Evolutionary conservation across 164 flowering plant genomes (phyloP).

Genomic region (Pachysandra terminalis): DNA sequence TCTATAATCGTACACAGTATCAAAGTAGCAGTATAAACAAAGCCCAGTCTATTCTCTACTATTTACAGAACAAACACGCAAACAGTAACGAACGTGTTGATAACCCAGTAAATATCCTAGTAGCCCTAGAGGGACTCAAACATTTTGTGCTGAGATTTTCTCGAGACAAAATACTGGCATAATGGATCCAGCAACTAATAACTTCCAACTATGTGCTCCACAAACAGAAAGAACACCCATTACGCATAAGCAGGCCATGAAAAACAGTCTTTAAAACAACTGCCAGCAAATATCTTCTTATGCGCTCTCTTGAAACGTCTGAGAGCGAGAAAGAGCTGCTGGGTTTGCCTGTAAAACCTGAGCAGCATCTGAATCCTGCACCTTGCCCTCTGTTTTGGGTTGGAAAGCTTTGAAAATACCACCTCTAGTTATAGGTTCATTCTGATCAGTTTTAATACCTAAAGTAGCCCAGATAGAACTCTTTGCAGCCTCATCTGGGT

Average conservation of each 20-base stretch:
- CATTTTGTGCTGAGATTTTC: neutral
- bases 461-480: constrained; percentile 40
- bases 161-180: neutral
- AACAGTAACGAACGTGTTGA: neutral
- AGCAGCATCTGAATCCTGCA: constrained; percentile 17
- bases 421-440: constrained; percentile 19
- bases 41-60: constrained; percentile 7
- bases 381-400: constrained; percentile 21
- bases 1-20: constrained; percentile 1
- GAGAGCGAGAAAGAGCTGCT: constrained; percentile 48
- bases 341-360: constrained; percentile 44
- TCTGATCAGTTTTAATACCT: constrained; percentile 34
- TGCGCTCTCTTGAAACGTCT: constrained; percentile 44
- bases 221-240: constrained; percentile 1
- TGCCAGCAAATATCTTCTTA: neutral
- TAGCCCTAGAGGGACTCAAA: constrained; percentile 1
- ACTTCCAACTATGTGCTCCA: neutral
- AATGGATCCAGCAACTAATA: neutral
- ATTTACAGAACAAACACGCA: constrained; percentile 14
- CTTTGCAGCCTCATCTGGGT: constrained; percentile 40
- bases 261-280: neutral
- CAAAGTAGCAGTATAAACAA: constrained; percentile 12
- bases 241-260: neutral
- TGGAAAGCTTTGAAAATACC: constrained; percentile 29
- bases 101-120: neutral